These are phyloP conservation scores for Aaosphaeria arxii DNA, from an alignment of 2,329 filamentous ascomycete species.

Conservation along the genomic window DNA sequence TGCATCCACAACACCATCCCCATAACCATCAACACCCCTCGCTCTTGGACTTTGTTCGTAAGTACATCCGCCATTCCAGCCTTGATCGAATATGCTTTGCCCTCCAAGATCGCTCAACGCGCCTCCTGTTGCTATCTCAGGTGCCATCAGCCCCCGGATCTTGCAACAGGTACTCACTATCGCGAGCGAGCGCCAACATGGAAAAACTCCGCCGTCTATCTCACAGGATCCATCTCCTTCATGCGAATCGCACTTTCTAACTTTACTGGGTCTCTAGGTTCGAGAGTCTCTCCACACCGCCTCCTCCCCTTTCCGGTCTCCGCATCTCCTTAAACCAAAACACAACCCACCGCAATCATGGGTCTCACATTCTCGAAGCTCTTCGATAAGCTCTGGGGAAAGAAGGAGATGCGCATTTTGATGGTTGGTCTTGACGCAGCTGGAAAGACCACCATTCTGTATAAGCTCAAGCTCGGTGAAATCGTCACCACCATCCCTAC, in stretches of 20 bases:
- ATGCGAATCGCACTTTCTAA: conserved; percentile 11
- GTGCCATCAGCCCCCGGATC: conserved; percentile 19
- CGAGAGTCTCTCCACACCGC: conserved; percentile 32
- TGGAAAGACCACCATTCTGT: conserved; percentile 95
- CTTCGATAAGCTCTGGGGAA: conserved; percentile 98
- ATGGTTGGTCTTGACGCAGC: conserved; percentile 98
- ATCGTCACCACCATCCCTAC: conserved; percentile 98
- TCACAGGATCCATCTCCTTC: conserved; percentile 2
- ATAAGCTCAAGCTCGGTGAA: conserved; percentile 98
- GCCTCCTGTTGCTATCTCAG: conserved; percentile 11
- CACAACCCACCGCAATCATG: conserved; percentile 65
- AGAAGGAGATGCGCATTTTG: conserved; percentile 97
- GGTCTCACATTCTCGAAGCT: conserved; percentile 92
- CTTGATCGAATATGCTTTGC: conserved; percentile 4
- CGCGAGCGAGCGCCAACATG: conserved; percentile 14
- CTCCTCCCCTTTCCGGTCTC: conserved; percentile 23
- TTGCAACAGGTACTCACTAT: conserved; percentile 24
- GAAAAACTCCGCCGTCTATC: conserved; percentile 3
- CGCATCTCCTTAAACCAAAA: conserved; percentile 11
- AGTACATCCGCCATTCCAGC: conserved; percentile 20
- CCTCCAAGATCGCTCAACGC: conserved; percentile 1
- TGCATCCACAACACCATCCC: conserved; percentile 30
- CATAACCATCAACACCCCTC: conserved; percentile 32
- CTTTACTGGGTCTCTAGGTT: conserved; percentile 23
- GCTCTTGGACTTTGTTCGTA: conserved; percentile 36